Conservation (phyloP, 805 yeast species). For the Saturnispora diversa region DNA sequence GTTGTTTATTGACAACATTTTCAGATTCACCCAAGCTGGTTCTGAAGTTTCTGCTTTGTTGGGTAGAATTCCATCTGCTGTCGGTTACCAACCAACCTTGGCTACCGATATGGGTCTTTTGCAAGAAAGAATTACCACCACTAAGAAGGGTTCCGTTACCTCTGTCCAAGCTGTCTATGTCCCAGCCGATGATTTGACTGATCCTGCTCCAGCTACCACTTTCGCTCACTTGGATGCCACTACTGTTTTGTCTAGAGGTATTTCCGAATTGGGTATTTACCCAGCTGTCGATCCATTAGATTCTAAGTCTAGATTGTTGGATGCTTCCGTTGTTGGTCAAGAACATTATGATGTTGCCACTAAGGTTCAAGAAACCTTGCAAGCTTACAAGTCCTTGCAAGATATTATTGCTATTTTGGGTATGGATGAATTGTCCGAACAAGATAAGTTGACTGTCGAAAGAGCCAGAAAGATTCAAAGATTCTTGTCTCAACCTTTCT, state of each 20-base stretch:
- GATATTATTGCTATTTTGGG: conserved; percentile 99
- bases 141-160: conserved; percentile 99
- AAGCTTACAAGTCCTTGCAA: conserved; percentile 99
- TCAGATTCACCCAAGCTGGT: conserved; percentile 99
- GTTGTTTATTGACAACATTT: conserved; percentile 98
- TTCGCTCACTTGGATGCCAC: conserved; percentile 99
- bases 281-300: conserved; percentile 99
- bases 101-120: conserved; percentile 99
- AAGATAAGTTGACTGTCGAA: conserved; percentile 98
- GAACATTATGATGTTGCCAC: conserved; percentile 97
- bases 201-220: conserved; percentile 99
- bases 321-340: conserved; percentile 94
- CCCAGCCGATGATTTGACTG: conserved; percentile 99
- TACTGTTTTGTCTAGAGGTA: conserved; percentile 99
- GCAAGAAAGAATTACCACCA: conserved; percentile 99
- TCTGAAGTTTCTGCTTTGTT: conserved; percentile 99
- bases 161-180: conserved; percentile 99
- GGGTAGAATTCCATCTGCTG: conserved; percentile 99
- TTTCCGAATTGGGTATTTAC: conserved; percentile 99
- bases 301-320: conserved; percentile 97
- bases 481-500: conserved; percentile 99
- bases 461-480: conserved; percentile 99
- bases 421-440: conserved; percentile 99
- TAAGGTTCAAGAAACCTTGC: conserved; percentile 94
- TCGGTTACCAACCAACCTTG: conserved; percentile 99